Percentiles rank a stretch among this genome's conserved stretches.
Evolutionary conservation across 306 rosid genomes (phyloP).

Genomic region (Alnus rubra): DNA sequence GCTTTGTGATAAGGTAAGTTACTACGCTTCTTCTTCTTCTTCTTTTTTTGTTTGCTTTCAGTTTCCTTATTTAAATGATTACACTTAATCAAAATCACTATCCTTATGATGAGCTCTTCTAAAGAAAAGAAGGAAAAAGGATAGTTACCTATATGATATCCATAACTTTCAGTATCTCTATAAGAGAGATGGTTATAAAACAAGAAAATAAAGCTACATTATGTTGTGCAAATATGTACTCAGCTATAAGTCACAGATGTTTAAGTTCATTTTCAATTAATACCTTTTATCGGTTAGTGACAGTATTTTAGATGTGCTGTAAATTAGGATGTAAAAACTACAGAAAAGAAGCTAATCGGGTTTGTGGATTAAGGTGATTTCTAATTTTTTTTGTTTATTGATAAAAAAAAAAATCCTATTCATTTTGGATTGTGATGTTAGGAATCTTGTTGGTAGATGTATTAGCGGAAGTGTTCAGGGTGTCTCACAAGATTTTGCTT

Average conservation of each 20-base stretch:
- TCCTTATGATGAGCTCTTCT: neutral
- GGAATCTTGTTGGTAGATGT: neutral
- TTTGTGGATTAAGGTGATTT: neutral
- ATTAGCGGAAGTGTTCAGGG: neutral
- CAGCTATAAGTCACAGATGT: neutral
- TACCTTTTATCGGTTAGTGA: neutral
- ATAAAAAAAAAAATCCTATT: neutral
- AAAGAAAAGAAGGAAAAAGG: neutral
- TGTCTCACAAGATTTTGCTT: neutral
- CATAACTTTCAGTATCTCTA: neutral
- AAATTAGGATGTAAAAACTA: neutral
- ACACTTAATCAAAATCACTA: conserved; percentile 1
- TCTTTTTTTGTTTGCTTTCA: neutral
- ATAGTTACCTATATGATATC: neutral
- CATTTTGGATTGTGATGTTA: neutral
- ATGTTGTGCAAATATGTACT: neutral
- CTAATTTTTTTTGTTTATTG: too few species aligned
- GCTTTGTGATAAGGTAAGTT: conserved; percentile 90
- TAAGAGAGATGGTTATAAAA: neutral
- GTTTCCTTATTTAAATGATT: conserved; percentile 25
- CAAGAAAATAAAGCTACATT: neutral
- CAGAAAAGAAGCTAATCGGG: neutral
- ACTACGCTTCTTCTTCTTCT: conserved; percentile 1
- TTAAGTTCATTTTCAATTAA: neutral
- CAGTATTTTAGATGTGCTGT: neutral